Evolutionary conservation across 176 grass and related monocot genomes (phyloP), one percentile per base, ranked within the genome.

Genomic region (Bonia amplexicaulis): DNA sequence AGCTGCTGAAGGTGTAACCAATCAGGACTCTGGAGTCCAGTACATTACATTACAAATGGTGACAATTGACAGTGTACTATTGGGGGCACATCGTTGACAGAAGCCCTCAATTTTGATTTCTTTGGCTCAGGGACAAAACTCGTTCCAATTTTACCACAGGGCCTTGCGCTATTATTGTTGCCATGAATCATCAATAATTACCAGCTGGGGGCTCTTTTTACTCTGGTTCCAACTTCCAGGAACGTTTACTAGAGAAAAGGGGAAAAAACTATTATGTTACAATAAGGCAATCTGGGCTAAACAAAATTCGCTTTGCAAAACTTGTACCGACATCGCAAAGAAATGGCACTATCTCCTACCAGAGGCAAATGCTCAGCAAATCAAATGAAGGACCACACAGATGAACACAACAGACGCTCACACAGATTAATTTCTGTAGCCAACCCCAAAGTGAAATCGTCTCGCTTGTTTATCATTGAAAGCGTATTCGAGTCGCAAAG

Each of bases 371-470:
- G 25, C 35, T 46, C 53, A 70, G 42, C n/a, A 73, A 55, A 78
- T 66, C 46, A 65, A 73, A 66, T 23, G 25, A 47, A 75, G 45
- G 71, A 26, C 57, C 46, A 55, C 20, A 10, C 37, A 54, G 22
- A 42, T 13, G 20, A 79, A 77, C 7, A 58, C 1, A 52, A 39
- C 12, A 87, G 48, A 41, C 20, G 55, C 57, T 67, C 57, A 3
- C 6, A 61, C 26, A 39, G 19, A 53, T 90, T 85, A 99, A 84
- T 96, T 96, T 71, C 93, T 89, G 84, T 96, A 90, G 15, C 97
- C 97, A 71, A 94, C 92, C 78, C 91, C 97, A 80, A 99, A 99
- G 44, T 99, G 97, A 47, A 96, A 99, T 41, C 97, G 58, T 49
- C 84, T 89, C 17, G 90, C 91, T 75, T 80, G 81, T 80, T 64